Evolutionary conservation across 345 rosid genomes (phyloP), one percentile per base, ranked within the genome.

Genomic region (Hibiscus mutabilis): DNA sequence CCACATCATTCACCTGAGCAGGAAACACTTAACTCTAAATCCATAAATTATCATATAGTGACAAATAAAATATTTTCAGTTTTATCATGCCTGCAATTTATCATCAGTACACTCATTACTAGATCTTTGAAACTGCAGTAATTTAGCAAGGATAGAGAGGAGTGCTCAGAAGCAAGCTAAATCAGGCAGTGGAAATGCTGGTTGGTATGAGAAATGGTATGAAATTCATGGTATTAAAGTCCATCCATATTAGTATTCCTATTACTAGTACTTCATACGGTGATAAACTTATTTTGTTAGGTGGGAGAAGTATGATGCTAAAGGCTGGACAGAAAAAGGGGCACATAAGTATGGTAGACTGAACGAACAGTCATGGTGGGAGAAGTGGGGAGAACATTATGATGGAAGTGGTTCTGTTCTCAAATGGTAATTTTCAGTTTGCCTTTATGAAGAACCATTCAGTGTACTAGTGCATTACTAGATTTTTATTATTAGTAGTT

Each of bases 351-450:
- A 92, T 69, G 99, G 99, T 72, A 85, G 92, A 80, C 80, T 91
- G 71, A 95, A 95, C 76, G 99, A 91, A 81, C 97, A 95, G 73
- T 95, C 99, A 25, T 95, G 99, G 97, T 95, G 99, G 99, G 99
- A 95, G 80, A 95, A 95, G 76, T 95, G 99, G 99, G 99, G 99
- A 73, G 99, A 95, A 78, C 91, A 95, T 80, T 95, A 89, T 67
- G 99, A 95, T 80, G 99, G 99, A 82, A 80, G 91, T 80, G 99
- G 99, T 85, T 91, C 97, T 57, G 92, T 95, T 80, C 86, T 92
- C 49, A 95, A 95, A 95, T 95, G 99, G 99, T 95, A 72, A 53
- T 66, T 66, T 77, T 27, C 2, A 46, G 12, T 61, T 24, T 29
- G 59, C 62, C 40, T 56, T 60, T 46, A 68, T 29, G 55, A 47